Evolutionary conservation across 2,329 filamentous ascomycete genomes (phyloP).

Genomic region (Grosmannia huntii): DNA sequence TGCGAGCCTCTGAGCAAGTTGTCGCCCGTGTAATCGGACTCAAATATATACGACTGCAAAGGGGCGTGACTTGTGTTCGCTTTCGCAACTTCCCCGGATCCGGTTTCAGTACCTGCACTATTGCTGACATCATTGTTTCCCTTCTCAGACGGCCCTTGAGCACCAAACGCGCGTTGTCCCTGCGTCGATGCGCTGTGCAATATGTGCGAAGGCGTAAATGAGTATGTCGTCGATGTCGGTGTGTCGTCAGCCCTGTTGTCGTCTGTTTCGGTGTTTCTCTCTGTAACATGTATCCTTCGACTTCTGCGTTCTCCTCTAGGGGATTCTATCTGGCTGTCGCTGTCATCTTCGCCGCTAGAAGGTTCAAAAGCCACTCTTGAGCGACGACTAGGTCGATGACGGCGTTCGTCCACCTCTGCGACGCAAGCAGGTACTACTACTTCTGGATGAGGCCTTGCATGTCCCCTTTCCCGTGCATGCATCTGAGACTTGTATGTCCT

Average conservation of each 20-base stretch:
- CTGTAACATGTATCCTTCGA: not conserved
- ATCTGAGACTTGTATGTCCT: not conserved
- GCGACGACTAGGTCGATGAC: not conserved
- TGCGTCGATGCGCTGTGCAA: not conserved
- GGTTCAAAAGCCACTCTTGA: not conserved
- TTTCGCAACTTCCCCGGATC: not conserved
- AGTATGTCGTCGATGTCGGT: not conserved
- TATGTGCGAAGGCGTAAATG: not conserved
- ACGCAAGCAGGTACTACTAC: no score
- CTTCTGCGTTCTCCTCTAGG: no score
- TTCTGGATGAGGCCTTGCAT: not conserved
- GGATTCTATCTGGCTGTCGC: not conserved
- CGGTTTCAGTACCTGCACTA: not conserved
- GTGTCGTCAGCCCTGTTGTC: not conserved
- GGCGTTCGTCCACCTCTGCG: not conserved
- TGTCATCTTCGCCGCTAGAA: not conserved
- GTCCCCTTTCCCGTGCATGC: not conserved
- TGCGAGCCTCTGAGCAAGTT: not conserved
- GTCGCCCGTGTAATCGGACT: not conserved
- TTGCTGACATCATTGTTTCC: not conserved
- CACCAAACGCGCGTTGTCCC: not conserved
- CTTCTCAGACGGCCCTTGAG: not conserved
- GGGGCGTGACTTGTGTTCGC: not conserved
- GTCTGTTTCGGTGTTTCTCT: not conserved
- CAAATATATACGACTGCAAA: not conserved